phyloP scores from a whole-genome alignment of 2,329 filamentous ascomycete genomes.

The Arthrinium phaeospermum region DNA sequence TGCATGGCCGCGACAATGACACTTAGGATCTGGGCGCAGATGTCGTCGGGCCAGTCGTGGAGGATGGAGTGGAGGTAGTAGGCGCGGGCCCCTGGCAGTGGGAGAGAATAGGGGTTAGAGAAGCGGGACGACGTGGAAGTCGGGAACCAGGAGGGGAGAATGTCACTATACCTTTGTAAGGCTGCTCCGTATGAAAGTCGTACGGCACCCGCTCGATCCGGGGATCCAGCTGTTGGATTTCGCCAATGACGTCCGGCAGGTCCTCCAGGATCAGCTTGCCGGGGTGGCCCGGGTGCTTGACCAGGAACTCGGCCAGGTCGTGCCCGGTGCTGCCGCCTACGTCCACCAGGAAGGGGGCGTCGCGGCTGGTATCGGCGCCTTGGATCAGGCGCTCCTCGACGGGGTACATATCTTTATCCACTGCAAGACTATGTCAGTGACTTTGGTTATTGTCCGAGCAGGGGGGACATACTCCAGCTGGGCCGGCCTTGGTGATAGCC shows the following conservation, averaged over 20 bases:
- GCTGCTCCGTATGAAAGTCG: slow-evolving; percentile 53
- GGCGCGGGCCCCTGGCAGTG: slow-evolving; percentile 33
- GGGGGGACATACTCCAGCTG: slow-evolving; percentile 17
- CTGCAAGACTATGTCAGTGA: too few species aligned
- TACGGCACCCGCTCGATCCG: slow-evolving; percentile 44
- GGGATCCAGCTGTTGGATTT: slow-evolving; percentile 33
- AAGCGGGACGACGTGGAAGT: not conserved
- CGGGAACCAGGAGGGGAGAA: not conserved
- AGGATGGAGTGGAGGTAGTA: slow-evolving; percentile 46
- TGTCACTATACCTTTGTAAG: slow-evolving; percentile 42
- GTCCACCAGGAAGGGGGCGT: slow-evolving; percentile 30
- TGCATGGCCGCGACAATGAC: not conserved
- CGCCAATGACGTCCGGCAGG: slow-evolving; percentile 27
- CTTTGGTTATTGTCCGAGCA: too few species aligned
- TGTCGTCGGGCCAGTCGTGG: slow-evolving; percentile 45
- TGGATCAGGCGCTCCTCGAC: slow-evolving; percentile 26
- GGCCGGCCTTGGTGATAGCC: slow-evolving; percentile 27
- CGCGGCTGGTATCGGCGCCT: slow-evolving; percentile 21
- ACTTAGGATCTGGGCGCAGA: slow-evolving; percentile 35
- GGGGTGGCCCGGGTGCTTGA: slow-evolving; percentile 24
- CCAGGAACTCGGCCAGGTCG: slow-evolving; percentile 30
- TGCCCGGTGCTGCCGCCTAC: slow-evolving; percentile 32
- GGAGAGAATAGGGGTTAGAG: too few species aligned
- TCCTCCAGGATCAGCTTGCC: slow-evolving; percentile 34
- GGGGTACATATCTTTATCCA: slow-evolving; percentile 25